Evolutionary conservation across 192 early-diverging fungal genomes (phyloP), one percentile per base, ranked within the genome.

Genomic region (Umbelopsis sp.): DNA sequence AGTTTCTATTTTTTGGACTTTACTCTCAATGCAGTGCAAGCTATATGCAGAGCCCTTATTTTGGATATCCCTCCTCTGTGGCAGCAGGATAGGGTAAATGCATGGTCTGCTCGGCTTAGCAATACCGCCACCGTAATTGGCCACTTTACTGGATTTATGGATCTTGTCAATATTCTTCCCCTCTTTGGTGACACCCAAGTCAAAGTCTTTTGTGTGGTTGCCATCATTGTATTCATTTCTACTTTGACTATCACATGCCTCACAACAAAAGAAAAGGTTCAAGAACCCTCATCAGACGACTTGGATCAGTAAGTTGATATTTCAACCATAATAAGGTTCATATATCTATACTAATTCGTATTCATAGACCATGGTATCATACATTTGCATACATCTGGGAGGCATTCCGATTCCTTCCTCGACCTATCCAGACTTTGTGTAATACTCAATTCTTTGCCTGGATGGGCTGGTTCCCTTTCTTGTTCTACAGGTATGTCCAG

Each of bases 401-500:
- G 70, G 86, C 89, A 3, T 74, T 95, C 47, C 76, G 88, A 32
- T 74, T 79, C 41, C 73, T 98, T 66, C 95, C 97, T 1, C 52
- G 11, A 11, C 85, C 91, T 6, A 85, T 97, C 36, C 91, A 92
- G 70, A 82, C 82, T 66, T 82, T 98, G 17, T 97, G 93, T 76
- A 91, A 92, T 66, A 87, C 94, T 21, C 96, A 99, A 77, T 93
- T 99, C 65, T 96, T 96, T 85, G 89, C 93, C n/a, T 99, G 96
- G 96, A 91, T 97, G 81, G 96, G 93, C 11, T 96, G 96, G 94
- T 99, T 99, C 72, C 95, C 96, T 7, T 96, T 98, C 74, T 81
- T 99, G 24, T 97, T 98, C 72, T 99, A 97, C 80, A 87, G 88
- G 88, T 92, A 86, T 41, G 38, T 41, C 38, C 38, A 41, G 38